Evolutionary conservation across 305 asterid species (phyloP), one percentile per base, ranked within the genome.

Genomic region (Rubia balearica): DNA sequence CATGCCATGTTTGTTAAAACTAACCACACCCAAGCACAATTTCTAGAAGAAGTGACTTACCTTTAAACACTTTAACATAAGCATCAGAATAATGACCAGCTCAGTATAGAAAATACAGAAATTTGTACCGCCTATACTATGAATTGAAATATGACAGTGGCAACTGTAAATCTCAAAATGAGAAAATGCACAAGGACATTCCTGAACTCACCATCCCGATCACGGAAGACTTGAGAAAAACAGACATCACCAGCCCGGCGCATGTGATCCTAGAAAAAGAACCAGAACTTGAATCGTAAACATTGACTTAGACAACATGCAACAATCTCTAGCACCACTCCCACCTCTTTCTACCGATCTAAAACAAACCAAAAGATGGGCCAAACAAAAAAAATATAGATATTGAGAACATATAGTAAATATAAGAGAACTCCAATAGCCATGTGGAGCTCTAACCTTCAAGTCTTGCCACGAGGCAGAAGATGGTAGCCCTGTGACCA

Each of bases 381-480:
- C 17, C 12, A 46, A 61, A 16, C 42, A 70, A 64, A 41, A 43
- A 27, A 45, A 30, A 7, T 57, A 27, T 41, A n/a, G 57, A 48
- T 21, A 56, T n/a, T 12, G 21, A 65, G 62, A 38, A 30, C 38
- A 11, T 62, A 67, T 41, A 75, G 2, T 16, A 56, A 33, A 68
- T 11, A 71, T 17, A 73, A 42, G n/a, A 17, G 22, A 64, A 14
- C 63, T 51, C 30, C 48, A 19, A 51, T 16, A 55, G 8, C 5
- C 6, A 55, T 17, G 30, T 17, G 46, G 30, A 67, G 30, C 66
- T 36, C 85, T 71, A 78, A 87, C 97, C 96, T 91, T 91, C 86
- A 91, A 79, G 79, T 91, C 96, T 81, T 91, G 96, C 97, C 97
- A 91, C 45, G 96, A 91, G 53, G 97, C 96, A 81, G 96, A 89